Percentiles rank a stretch among this genome's conserved stretches.
Evolutionary conservation across 331 rosid genomes (phyloP).

Genomic region (Rosa hybrid): DNA sequence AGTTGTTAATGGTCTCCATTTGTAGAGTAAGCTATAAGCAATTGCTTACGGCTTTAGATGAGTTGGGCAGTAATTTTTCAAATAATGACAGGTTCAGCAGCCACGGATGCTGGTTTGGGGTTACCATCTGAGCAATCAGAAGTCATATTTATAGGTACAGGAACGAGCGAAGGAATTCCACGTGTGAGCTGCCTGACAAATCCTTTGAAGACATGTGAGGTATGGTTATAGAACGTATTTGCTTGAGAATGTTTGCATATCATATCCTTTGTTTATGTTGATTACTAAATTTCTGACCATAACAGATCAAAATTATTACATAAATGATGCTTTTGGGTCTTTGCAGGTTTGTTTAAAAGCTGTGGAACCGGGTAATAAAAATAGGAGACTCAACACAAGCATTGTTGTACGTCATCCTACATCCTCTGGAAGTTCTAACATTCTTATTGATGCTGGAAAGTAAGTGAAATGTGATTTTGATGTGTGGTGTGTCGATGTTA

Average conservation of each 20-base stretch:
- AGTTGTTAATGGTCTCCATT: background rate
- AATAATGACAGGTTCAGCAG: conserved; percentile 42
- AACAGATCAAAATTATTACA: conserved; percentile 4
- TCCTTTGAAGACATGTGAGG: conserved; percentile 74
- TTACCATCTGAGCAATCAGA: conserved; percentile 47
- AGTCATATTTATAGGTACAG: conserved; percentile 79
- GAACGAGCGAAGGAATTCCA: conserved; percentile 98
- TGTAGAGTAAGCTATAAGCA: background rate
- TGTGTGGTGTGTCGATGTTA: background rate
- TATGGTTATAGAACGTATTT: conserved; percentile 23
- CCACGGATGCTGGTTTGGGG: conserved; percentile 32
- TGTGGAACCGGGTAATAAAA: conserved; percentile 65
- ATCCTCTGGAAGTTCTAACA: conserved; percentile 57
- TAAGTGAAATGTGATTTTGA: conserved; percentile 36
- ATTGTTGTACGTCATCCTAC: conserved; percentile 61
- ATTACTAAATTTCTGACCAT: conserved; percentile 16
- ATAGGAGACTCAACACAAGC: conserved; percentile 88
- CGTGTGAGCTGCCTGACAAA: conserved; percentile 88
- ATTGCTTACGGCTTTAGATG: conserved; percentile 15
- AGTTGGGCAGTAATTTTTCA: conserved; percentile 25
- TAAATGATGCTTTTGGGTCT: conserved; percentile 17
- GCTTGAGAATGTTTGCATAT: conserved; percentile 3
- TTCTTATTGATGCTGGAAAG: conserved; percentile 94
- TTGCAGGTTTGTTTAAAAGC: conserved; percentile 80
- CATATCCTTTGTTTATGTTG: conserved; percentile 1